Evolutionary conservation across 345 rosid species (phyloP), one percentile per base, ranked within the genome.

Genomic region (Salix exigua): DNA sequence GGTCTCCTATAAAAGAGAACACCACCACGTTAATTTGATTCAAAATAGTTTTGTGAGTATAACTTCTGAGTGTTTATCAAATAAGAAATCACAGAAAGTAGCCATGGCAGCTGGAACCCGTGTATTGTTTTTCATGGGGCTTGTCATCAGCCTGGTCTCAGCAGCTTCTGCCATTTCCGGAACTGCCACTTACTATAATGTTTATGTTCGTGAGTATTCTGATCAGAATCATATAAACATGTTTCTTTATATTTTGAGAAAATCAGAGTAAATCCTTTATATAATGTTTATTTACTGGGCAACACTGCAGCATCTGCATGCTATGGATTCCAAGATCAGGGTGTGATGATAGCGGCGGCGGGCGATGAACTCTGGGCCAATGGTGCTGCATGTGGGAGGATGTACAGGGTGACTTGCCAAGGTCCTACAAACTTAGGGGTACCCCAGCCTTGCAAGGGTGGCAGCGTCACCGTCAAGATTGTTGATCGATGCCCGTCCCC

Each of bases 401-500:
- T 21, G n/a, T 76, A 64, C 50, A 60, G 7, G 4, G 70, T 80
- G 7, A 60, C n/a, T 5, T 80, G 80, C 77, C 60, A 63, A 2
- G 80, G 70, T 1, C 17, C 38, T 0, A 70, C 71, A 23, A 76
- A 71, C 65, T 0, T 0, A 35, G 72, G 68, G 1, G 76, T 72
- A 6, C 78, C 75, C 0, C 72, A 73, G 7, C 83, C 84, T 1
- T 79, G 80, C 70, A 76, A 30, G 13, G 80, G 51, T 12, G 53
- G 42, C 4, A 68, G 63, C 5, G 82, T 83, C 5, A 72, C 51
- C 0, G 82, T 83, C 23, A 79, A 25, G 60, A 48, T 83, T 6
- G 82, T 76, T 13, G 85, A 83, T 70, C 74, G 48, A 5, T 83
- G 83, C 38, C 68, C 16, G 8, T 46, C 63, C 2, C 71, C 60